Evolutionary conservation across 805 yeast genomes (phyloP), one percentile per base, ranked within the genome.

Genomic region (Lipomyces lipofer): DNA sequence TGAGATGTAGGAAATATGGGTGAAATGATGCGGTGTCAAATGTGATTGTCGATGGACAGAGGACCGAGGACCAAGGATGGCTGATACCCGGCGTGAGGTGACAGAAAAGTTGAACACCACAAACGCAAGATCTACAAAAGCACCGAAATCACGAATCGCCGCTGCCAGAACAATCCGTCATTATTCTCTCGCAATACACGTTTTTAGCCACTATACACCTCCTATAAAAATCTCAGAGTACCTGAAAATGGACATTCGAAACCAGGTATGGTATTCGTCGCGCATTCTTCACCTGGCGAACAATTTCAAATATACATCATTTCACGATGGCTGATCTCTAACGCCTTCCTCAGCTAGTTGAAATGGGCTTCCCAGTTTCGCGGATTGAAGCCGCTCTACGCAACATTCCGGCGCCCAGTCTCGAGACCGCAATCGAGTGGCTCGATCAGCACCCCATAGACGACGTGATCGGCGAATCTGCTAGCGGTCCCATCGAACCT

Each of bases 401-500:
- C 32, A 50, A 56, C 39, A 50, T 54, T 19, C 40, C 45, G 40
- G 50, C 67, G 52, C 39, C 56, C 6, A 47, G 54, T 2, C 49
- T 67, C 22, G 73, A 70, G 28, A 63, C 59, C 24, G 66, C 68
- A 33, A 59, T 70, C 43, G 65, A 60, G 28, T 70, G 73, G 73
- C 57, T 70, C 19, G 72, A 68, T 38, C 65, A 63, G 56, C 67
- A 57, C 38, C 58, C 56, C 13, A 58, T 63, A 22, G 65, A 58
- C 29, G 62, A 35, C 17, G 53, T 57, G n/a, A 57, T 48, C 6
- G 61, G 59, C 9, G 24, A 6, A 36, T n/a, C n/a, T n/a, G 56
- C 56, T 6, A 43, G 50, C n/a, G 66, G 59, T 5, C 49, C 51
- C 10, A 12, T 42, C 5, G 49, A 21, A 22, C 29, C 38, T 24